These are phyloP conservation scores for Macadamia tetraphylla DNA, from an alignment of 164 flowering plant species.

Conservation along the genomic window DNA sequence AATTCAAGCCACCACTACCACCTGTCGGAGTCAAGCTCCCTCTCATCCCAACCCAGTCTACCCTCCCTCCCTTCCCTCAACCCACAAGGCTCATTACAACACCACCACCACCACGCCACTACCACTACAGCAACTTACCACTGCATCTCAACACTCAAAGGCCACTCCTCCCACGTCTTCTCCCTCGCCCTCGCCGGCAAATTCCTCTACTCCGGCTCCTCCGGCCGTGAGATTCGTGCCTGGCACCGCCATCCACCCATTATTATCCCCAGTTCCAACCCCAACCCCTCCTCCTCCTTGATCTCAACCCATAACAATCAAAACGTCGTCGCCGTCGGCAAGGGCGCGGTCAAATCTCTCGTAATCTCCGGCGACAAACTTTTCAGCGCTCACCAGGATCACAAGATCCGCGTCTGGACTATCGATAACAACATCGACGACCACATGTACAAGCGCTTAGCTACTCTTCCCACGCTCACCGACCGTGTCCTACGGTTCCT, in stretches of 20 bases:
- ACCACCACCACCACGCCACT: conserved; percentile 6
- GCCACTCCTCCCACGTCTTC: conserved; percentile 52
- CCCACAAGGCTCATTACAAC: conserved; percentile 3
- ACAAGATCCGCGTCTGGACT: conserved; percentile 80
- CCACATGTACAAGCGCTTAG: conserved; percentile 30
- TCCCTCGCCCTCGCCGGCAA: conserved; percentile 51
- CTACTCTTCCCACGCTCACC: conserved; percentile 68
- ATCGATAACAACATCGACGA: conserved; percentile 20
- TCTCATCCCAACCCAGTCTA: conserved; percentile 55
- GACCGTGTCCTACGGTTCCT: conserved; percentile 52
- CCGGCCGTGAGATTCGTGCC: conserved; percentile 35
- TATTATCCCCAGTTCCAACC: too few species aligned
- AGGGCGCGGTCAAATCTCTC: conserved; percentile 74
- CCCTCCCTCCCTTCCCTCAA: conserved; percentile 62
- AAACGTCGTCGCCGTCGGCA: conserved; percentile 32
- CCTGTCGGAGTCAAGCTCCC: conserved; percentile 28
- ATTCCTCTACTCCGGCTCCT: conserved; percentile 55
- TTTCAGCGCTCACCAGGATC: conserved; percentile 81
- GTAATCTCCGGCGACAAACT: conserved; percentile 41
- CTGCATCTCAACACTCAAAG: conserved; percentile 49
- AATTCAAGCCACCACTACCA: conserved; percentile 16
- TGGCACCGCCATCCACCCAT: conserved; percentile 27
- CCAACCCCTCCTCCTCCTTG: too few species aligned
- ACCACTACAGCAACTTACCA: conserved; percentile 20
- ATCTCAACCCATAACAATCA: neutral